phyloP scores from a whole-genome alignment of 2,329 filamentous ascomycete genomes.

The Penicillium sp. region DNA sequence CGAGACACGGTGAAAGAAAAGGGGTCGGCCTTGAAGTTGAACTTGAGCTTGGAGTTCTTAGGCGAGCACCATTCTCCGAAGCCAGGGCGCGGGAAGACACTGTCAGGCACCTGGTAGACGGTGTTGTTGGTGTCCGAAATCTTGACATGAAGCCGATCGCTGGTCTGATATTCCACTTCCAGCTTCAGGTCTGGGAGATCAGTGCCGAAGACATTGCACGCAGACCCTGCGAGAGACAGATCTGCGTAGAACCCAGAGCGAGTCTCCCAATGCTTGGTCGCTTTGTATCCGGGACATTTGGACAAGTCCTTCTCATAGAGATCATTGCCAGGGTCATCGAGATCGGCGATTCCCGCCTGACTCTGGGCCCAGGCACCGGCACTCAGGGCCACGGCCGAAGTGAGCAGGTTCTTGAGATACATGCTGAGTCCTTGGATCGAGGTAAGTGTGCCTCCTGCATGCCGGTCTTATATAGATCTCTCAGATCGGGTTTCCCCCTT shows the following conservation, averaged over 20 bases:
- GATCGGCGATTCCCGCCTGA: constrained; percentile 27
- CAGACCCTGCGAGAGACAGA: constrained; percentile 65
- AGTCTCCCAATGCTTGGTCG: constrained; percentile 10
- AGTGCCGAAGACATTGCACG: constrained; percentile 59
- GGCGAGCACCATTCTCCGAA: constrained; percentile 11
- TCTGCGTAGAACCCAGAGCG: constrained; percentile 48
- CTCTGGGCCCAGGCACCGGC: constrained; percentile 15
- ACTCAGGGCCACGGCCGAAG: constrained; percentile 11
- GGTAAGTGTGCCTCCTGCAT: too few species aligned
- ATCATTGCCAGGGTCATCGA: constrained; percentile 17
- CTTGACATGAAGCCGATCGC: constrained; percentile 59
- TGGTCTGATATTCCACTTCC: constrained; percentile 57
- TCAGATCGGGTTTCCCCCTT: not conserved
- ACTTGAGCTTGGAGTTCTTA: constrained; percentile 9
- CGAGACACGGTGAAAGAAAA: constrained; percentile 62
- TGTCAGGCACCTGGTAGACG: constrained; percentile 12
- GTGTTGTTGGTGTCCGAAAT: constrained; percentile 14
- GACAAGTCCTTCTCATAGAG: constrained; percentile 51
- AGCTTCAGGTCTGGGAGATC: constrained; percentile 56
- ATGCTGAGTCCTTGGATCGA: constrained; percentile 6
- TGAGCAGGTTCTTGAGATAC: constrained; percentile 15
- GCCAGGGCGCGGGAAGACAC: constrained; percentile 24
- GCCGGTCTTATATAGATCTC: constrained; percentile 2
- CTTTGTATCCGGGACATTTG: constrained; percentile 13
- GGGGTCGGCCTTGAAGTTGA: constrained; percentile 39